Evolutionary conservation across 208 protist genomes (phyloP).

Genomic region (Acanthamoeba healyi): DNA sequence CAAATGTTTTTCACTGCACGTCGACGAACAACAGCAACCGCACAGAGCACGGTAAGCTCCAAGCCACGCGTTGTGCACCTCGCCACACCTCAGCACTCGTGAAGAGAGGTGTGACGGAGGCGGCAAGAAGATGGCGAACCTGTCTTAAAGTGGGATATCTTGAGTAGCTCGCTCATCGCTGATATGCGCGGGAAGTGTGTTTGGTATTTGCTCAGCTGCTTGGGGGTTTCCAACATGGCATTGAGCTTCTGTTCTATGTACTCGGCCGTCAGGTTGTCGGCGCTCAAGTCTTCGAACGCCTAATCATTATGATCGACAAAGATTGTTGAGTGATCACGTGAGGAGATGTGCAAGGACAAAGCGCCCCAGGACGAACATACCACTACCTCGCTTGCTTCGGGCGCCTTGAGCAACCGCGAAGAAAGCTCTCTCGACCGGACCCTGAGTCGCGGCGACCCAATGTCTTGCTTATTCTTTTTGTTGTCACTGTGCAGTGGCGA

Average conservation of each 20-base stretch:
- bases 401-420: not conserved
- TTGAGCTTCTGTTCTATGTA: constrained; percentile 42
- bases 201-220: constrained; percentile 63
- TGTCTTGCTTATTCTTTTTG: not conserved
- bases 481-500: not conserved
- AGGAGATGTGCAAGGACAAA: not conserved
- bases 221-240: constrained; percentile 41
- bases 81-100: too few relatives aligned
- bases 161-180: constrained; percentile 64
- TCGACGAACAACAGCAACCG: not conserved
- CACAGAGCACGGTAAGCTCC: not conserved
- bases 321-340: not conserved
- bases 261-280: not conserved
- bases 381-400: not conserved
- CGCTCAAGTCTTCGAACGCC: not conserved
- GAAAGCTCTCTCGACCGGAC: not conserved
- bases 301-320: not conserved
- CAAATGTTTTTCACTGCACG: constrained; percentile 64
- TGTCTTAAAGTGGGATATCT: constrained; percentile 72
- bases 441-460: not conserved
- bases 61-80: not conserved
- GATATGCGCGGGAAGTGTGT: constrained; percentile 66
- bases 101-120: not conserved
- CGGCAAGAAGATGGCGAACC: not conserved
- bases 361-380: too few relatives aligned